Conservation (phyloP, 495 filamentous ascomycete genomes). For the Aspergillus diversus region DNA sequence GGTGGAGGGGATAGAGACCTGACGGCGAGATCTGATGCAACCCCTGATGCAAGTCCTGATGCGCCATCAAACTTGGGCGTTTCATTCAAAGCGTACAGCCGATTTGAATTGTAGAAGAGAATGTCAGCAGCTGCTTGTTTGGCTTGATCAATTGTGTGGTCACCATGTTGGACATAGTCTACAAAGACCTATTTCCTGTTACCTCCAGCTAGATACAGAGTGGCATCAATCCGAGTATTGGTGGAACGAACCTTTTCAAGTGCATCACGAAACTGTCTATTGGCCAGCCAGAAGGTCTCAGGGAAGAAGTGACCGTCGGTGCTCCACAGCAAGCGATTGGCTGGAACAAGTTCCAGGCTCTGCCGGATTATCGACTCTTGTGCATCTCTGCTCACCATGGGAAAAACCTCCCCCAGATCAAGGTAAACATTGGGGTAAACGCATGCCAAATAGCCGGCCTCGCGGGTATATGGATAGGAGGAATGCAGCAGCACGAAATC, state of each 20-base stretch:
- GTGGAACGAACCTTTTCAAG: constrained; percentile 59
- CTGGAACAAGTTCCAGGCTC: constrained; percentile 75
- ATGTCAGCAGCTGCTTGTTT: constrained; percentile 60
- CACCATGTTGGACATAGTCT: constrained; percentile 62
- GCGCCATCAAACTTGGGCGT: constrained; percentile 18
- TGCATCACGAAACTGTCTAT: constrained; percentile 75
- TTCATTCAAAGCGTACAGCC: constrained; percentile 59
- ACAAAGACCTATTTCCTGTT: constrained; percentile 54
- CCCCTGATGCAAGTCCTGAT: not conserved
- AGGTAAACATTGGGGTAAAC: constrained; percentile 84
- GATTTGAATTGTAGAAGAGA: constrained; percentile 72
- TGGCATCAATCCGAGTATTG: not conserved
- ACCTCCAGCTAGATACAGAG: not conserved
- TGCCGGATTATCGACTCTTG: constrained; percentile 75
- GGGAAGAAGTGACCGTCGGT: constrained; percentile 85
- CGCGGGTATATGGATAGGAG: constrained; percentile 81
- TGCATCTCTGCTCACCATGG: constrained; percentile 76
- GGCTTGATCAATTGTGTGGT: constrained; percentile 62
- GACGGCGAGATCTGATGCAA: not conserved
- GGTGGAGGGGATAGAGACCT: constrained; percentile 6
- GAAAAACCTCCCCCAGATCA: constrained; percentile 87
- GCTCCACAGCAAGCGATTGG: constrained; percentile 80
- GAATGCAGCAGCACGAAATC: constrained; percentile 83
- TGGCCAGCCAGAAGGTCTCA: constrained; percentile 80
- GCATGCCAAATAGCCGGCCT: constrained; percentile 79